phyloP scores from a whole-genome alignment of 768 basidiomycete genomes.

The Clitopilus hobsonii region DNA sequence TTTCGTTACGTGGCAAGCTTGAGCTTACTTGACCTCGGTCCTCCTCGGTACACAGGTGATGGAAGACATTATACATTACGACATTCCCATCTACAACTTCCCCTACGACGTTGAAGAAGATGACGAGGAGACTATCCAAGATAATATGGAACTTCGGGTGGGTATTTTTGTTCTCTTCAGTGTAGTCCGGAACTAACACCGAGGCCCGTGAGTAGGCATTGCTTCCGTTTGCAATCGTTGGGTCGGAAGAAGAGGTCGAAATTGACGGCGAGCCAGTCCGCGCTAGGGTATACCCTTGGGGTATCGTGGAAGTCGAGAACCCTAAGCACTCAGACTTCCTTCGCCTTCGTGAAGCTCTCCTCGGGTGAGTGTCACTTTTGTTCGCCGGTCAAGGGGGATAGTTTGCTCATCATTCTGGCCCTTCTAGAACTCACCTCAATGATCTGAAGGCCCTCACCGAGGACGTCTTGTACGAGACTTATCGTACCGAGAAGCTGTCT shows the following conservation, averaged over 20 bases:
- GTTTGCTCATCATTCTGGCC: slow-evolving; percentile 6
- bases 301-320: slow-evolving; percentile 88
- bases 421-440: slow-evolving; percentile 65
- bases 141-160: slow-evolving; percentile 85
- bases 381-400: slow-evolving; percentile 12
- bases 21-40: slow-evolving; percentile 10
- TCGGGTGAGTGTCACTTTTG: slow-evolving; percentile 37
- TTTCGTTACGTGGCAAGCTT: slow-evolving; percentile 8
- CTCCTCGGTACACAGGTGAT: slow-evolving; percentile 52
- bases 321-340: slow-evolving; percentile 87
- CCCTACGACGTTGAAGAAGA: slow-evolving; percentile 93
- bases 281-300: slow-evolving; percentile 88
- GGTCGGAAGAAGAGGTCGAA: slow-evolving; percentile 83
- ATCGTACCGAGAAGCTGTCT: slow-evolving; percentile 86
- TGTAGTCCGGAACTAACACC: slow-evolving; percentile 1
- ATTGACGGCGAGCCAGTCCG: slow-evolving; percentile 75
- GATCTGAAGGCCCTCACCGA: slow-evolving; percentile 83
- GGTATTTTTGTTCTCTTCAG: slow-evolving; percentile 14
- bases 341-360: slow-evolving; percentile 71
- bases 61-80: slow-evolving; percentile 90
- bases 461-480: slow-evolving; percentile 83
- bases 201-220: slow-evolving; percentile 34
- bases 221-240: slow-evolving; percentile 84
- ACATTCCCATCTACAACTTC: slow-evolving; percentile 92
- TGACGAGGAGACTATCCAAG: slow-evolving; percentile 86